These are phyloP conservation scores for Nematodospora valgi DNA, from an alignment of 805 yeast genomes.

Conservation along the genomic window DNA sequence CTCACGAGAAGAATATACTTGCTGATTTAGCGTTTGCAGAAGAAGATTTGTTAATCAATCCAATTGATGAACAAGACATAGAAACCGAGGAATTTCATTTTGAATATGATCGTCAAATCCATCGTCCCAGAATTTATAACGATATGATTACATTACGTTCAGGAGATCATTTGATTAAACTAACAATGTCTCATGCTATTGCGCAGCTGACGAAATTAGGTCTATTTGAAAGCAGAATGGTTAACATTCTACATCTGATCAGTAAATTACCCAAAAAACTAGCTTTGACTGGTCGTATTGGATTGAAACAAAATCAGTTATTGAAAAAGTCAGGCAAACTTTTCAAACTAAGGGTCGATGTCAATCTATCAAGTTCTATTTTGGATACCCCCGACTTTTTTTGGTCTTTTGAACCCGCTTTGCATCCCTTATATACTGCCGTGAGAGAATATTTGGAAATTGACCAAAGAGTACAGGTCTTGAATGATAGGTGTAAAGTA, in stretches of 20 bases:
- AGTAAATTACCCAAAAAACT: slow-evolving; percentile 86
- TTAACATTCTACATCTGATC: slow-evolving; percentile 75
- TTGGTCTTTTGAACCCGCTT: slow-evolving; percentile 93
- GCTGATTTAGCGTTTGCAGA: slow-evolving; percentile 84
- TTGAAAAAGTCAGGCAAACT: slow-evolving; percentile 85
- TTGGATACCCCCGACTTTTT: slow-evolving; percentile 94
- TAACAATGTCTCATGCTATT: slow-evolving; percentile 93
- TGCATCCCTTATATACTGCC: slow-evolving; percentile 88
- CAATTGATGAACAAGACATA: slow-evolving; percentile 82
- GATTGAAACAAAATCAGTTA: slow-evolving; percentile 79
- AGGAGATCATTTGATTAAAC: slow-evolving; percentile 88
- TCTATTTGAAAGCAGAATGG: slow-evolving; percentile 88
- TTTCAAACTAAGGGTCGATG: slow-evolving; percentile 89
- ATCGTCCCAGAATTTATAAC: slow-evolving; percentile 76
- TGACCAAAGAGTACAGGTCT: slow-evolving; percentile 89
- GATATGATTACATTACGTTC: slow-evolving; percentile 90
- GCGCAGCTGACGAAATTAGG: slow-evolving; percentile 94
- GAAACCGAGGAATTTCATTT: slow-evolving; percentile 88
- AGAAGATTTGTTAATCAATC: slow-evolving; percentile 57
- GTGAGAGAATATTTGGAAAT: slow-evolving; percentile 90
- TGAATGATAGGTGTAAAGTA: slow-evolving; percentile 91
- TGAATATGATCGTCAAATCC: slow-evolving; percentile 61
- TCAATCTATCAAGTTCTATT: slow-evolving; percentile 84
- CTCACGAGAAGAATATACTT: slow-evolving; percentile 86
- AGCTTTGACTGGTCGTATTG: slow-evolving; percentile 86